phyloP scores from a whole-genome alignment of 2,329 filamentous ascomycete species.

The Diplodia seriata region DNA sequence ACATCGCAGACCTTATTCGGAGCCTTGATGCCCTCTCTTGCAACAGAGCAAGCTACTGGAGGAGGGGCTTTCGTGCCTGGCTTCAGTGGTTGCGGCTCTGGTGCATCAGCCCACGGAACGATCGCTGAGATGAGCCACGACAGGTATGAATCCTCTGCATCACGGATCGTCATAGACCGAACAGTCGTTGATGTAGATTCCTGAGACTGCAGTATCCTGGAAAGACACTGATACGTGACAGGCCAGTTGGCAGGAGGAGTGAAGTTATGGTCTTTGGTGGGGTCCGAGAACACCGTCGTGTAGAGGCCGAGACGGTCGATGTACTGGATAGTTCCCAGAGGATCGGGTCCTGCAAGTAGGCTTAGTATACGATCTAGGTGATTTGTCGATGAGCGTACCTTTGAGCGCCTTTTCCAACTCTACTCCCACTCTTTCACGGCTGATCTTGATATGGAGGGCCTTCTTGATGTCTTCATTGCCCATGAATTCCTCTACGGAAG shows the following conservation, averaged over 20 bases:
- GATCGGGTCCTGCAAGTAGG: constrained; percentile 58
- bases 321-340: constrained; percentile 66
- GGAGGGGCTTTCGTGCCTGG: constrained; percentile 60
- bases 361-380: constrained; percentile 20
- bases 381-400: constrained; percentile 53
- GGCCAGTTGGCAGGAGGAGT: constrained; percentile 67
- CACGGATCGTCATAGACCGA: constrained; percentile 61
- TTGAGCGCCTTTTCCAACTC: constrained; percentile 93
- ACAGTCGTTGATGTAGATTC: background rate
- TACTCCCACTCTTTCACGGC: constrained; percentile 82
- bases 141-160: constrained; percentile 70
- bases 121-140: constrained; percentile 80
- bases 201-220: constrained; percentile 17
- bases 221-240: constrained; percentile 69
- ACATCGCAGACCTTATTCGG: constrained; percentile 77
- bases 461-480: constrained; percentile 75
- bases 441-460: constrained; percentile 87
- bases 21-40: constrained; percentile 78
- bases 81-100: constrained; percentile 43
- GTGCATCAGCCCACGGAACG: constrained; percentile 72
- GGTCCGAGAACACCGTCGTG: constrained; percentile 75
- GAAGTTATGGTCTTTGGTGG: constrained; percentile 60
- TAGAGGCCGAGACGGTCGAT: constrained; percentile 74
- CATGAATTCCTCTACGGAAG: constrained; percentile 75
- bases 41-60: constrained; percentile 68